phyloP scores from a whole-genome alignment of 129 eudicot species.

The Scalesia atractyloides region DNA sequence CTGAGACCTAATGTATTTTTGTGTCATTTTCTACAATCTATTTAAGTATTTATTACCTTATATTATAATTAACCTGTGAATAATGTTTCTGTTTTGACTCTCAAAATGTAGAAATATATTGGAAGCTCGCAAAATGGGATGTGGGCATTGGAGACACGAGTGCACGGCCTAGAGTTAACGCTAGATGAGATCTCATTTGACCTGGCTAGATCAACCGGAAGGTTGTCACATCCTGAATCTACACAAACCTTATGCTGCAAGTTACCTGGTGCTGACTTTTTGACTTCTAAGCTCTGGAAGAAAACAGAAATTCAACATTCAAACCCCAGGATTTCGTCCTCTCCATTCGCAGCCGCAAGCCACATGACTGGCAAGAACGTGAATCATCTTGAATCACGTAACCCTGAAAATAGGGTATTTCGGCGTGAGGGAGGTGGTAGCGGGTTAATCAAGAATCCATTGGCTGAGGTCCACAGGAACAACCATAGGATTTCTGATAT shows the following conservation, averaged over 20 bases:
- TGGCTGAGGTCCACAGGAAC: constrained; percentile 59
- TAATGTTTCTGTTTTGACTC: constrained; percentile 8
- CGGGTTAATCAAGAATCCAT: constrained; percentile 73
- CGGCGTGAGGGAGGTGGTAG: constrained; percentile 41
- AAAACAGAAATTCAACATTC: constrained; percentile 48
- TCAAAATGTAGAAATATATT: constrained; percentile 56
- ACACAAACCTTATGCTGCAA: constrained; percentile 62
- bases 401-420: constrained; percentile 42
- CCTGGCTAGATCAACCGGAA: constrained; percentile 74
- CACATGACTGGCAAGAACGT: constrained; percentile 32
- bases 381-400: constrained; percentile 27
- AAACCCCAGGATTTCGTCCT: constrained; percentile 34
- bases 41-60: background rate
- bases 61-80: constrained; percentile 1
- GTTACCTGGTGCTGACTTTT: constrained; percentile 77
- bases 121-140: constrained; percentile 86
- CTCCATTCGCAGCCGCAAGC: constrained; percentile 30
- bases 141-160: constrained; percentile 76
- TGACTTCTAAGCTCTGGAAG: constrained; percentile 72
- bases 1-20: background rate
- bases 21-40: background rate
- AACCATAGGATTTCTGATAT: constrained; percentile 41
- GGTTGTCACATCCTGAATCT: constrained; percentile 51
- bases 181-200: constrained; percentile 86
- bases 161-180: constrained; percentile 80